A percentile compares a stretch with the other conserved stretches of the same genome.
These are phyloP conservation scores for Naegleria fowleri DNA, from an alignment of 208 protist genomes.

Conservation along the genomic window DNA sequence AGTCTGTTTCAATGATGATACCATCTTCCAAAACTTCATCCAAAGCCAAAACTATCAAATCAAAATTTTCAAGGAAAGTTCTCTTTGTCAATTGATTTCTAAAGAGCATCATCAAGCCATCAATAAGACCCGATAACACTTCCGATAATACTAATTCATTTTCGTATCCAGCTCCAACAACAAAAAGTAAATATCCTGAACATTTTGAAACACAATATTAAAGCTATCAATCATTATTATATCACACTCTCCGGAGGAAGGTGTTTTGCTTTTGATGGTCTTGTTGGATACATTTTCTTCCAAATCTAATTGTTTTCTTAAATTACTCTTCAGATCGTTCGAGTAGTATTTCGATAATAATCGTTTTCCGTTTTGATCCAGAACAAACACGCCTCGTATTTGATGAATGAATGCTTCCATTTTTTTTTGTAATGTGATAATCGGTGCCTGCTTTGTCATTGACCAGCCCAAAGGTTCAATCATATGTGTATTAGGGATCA, in stretches of 20 bases:
- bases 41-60: constrained; percentile 21
- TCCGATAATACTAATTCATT: constrained; percentile 28
- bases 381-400: background rate
- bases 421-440: too few species aligned
- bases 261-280: background rate
- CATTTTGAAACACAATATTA: background rate
- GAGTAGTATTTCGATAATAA: constrained; percentile 14
- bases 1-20: constrained; percentile 15
- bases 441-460: too few species aligned
- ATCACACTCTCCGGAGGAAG: background rate
- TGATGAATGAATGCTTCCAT: constrained; percentile 26
- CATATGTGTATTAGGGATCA: too few species aligned
- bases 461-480: too few species aligned
- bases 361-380: constrained; percentile 19
- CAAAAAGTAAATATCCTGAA: constrained; percentile 17
- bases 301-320: background rate
- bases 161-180: background rate
- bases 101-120: constrained; percentile 5
- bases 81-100: constrained; percentile 16
- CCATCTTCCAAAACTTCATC: constrained; percentile 26
- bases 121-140: background rate
- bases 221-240: background rate
- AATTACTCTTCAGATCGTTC: background rate
- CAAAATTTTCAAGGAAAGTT: constrained; percentile 32
- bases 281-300: background rate